phyloP scores from a whole-genome alignment of 495 filamentous ascomycete species.

The Tricharina praecox region DNA sequence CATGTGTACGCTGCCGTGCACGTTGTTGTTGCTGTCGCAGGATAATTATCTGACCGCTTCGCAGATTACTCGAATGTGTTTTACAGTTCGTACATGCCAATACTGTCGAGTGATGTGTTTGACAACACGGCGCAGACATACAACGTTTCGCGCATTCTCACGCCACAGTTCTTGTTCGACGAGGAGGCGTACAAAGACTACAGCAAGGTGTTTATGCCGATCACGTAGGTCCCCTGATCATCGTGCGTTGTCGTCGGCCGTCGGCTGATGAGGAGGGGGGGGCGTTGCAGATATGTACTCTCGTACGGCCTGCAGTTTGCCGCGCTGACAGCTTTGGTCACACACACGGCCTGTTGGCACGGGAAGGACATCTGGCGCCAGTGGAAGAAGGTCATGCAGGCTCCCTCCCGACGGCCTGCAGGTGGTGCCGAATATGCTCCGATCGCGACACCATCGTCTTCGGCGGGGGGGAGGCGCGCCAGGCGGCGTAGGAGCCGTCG shows the following conservation, averaged over 20 bases:
- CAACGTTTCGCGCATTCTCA: slow-evolving; percentile 59
- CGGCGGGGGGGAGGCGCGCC: neutral
- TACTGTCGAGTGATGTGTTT: slow-evolving; percentile 57
- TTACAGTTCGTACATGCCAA: slow-evolving; percentile 66
- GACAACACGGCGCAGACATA: slow-evolving; percentile 65
- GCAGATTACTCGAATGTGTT: slow-evolving; percentile 55
- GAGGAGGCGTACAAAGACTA: slow-evolving; percentile 52
- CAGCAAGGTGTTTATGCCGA: slow-evolving; percentile 63
- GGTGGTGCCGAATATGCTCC: neutral
- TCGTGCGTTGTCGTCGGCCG: slow-evolving; percentile 12
- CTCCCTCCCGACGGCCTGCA: neutral
- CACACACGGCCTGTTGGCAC: slow-evolving; percentile 58
- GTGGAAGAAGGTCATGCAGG: slow-evolving; percentile 28
- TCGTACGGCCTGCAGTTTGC: slow-evolving; percentile 71
- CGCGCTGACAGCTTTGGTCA: slow-evolving; percentile 51
- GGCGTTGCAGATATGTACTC: slow-evolving; percentile 45
- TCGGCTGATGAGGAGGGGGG: too few relatives aligned
- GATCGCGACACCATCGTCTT: neutral
- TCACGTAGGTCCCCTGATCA: slow-evolving; percentile 32
- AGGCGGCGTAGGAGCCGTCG: slow-evolving; percentile 8
- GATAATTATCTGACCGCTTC: neutral
- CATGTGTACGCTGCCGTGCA: slow-evolving; percentile 43
- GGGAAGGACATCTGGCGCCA: slow-evolving; percentile 57
- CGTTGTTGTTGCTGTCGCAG: too few relatives aligned
- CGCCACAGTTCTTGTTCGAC: slow-evolving; percentile 54